phyloP scores from a whole-genome alignment of 106 monocot genomes.

The Triglochin maritima region DNA sequence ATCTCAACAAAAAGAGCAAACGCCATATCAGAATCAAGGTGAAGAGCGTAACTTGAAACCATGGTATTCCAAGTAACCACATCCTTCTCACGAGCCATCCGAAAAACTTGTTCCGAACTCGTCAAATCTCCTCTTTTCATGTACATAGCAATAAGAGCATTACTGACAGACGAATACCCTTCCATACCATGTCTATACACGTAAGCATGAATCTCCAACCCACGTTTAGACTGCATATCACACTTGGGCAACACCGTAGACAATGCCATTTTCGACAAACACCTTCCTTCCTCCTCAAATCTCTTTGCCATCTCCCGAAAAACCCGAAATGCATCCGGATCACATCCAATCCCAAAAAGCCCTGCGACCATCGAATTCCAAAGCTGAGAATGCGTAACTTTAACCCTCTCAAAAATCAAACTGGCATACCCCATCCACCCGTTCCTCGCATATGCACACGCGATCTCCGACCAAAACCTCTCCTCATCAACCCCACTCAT shows the following conservation, averaged over 20 bases:
- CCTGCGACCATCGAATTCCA: conserved; percentile 58
- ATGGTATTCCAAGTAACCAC: conserved; percentile 68
- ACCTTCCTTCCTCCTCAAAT: conserved; percentile 13
- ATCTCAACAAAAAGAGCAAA: conserved; percentile 42
- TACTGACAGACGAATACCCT: conserved; percentile 39
- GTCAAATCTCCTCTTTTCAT: conserved; percentile 25
- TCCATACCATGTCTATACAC: conserved; percentile 44
- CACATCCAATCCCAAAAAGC: conserved; percentile 20
- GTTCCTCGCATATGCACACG: conserved; percentile 31
- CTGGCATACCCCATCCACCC: conserved; percentile 30
- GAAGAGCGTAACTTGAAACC: conserved; percentile 25
- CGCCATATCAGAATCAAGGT: conserved; percentile 26
- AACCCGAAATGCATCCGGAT: conserved; percentile 26
- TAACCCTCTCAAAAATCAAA: conserved; percentile 22
- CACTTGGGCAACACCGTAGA: conserved; percentile 49
- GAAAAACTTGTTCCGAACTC: conserved; percentile 34
- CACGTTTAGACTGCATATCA: conserved; percentile 15
- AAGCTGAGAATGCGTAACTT: conserved; percentile 23
- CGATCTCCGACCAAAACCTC: conserved; percentile 27
- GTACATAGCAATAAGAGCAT: conserved; percentile 79
- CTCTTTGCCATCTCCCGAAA: conserved; percentile 38
- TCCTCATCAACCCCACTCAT: conserved; percentile 28
- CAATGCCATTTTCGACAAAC: conserved; percentile 37
- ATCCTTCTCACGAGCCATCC: conserved; percentile 37
- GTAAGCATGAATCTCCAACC: conserved; percentile 76